Conservation (phyloP, 2,329 filamentous ascomycete genomes). For the Penicillium paneum region DNA sequence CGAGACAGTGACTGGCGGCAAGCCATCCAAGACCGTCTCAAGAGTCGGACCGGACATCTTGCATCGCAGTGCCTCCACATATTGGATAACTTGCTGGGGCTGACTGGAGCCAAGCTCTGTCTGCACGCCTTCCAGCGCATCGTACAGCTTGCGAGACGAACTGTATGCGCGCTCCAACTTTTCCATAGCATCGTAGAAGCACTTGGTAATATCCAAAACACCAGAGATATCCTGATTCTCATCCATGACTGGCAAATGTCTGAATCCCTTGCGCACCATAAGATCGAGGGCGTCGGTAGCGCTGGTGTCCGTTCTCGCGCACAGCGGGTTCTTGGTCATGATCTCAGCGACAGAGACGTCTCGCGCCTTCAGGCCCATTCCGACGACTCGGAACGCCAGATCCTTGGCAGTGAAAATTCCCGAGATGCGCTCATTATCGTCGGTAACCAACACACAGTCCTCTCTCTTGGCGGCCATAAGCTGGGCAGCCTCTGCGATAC, state of each 20-base stretch:
- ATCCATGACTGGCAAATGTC: slow-evolving; percentile 97
- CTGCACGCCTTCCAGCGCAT: slow-evolving; percentile 95
- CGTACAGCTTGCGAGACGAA: slow-evolving; percentile 96
- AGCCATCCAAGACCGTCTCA: slow-evolving; percentile 87
- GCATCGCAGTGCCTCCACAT: slow-evolving; percentile 87
- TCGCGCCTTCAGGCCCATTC: slow-evolving; percentile 80
- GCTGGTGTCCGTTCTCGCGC: slow-evolving; percentile 94
- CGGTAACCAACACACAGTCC: slow-evolving; percentile 95
- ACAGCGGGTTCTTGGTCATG: slow-evolving; percentile 99
- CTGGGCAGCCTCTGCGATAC: slow-evolving; percentile 93
- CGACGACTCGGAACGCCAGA: slow-evolving; percentile 93
- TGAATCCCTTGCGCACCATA: slow-evolving; percentile 97
- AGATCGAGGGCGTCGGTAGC: slow-evolving; percentile 95
- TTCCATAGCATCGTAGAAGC: slow-evolving; percentile 99
- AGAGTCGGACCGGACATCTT: slow-evolving; percentile 99
- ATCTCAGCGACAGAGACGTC: slow-evolving; percentile 94
- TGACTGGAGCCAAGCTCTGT: slow-evolving; percentile 94
- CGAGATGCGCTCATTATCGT: slow-evolving; percentile 95
- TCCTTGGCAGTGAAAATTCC: slow-evolving; percentile 99
- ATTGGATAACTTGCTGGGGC: slow-evolving; percentile 97
- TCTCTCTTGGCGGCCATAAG: slow-evolving; percentile 98
- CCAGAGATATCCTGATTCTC: slow-evolving; percentile 99
- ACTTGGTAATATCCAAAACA: slow-evolving; percentile 97
- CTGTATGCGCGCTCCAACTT: slow-evolving; percentile 97
- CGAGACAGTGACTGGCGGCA: slow-evolving; percentile 89